phyloP scores from a whole-genome alignment of 2,329 filamentous ascomycete genomes.

The Thermothelomyces thermophilus region DNA sequence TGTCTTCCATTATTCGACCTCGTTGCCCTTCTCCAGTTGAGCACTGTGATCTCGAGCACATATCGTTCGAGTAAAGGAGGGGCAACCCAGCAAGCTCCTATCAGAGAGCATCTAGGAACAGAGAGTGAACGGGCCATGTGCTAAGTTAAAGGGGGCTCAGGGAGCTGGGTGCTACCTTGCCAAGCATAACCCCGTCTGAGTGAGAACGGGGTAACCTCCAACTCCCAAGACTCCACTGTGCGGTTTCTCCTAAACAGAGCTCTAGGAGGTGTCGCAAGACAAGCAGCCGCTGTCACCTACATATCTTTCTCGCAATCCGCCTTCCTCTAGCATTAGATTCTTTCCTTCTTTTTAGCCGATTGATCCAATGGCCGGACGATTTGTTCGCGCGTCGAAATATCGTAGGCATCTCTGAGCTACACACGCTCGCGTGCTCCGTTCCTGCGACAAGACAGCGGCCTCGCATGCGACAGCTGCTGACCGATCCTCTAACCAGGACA shows the following conservation, averaged over 20 bases:
- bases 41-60: no score
- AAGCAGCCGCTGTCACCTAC: not conserved
- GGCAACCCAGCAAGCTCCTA: conserved; percentile 8
- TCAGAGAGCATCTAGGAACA: conserved; percentile 8
- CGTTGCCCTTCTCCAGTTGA: no score
- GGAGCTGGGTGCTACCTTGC: conserved; percentile 5
- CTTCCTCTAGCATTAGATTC: not conserved
- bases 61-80: not conserved
- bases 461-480: conserved; percentile 27
- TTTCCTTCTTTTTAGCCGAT: conserved; percentile 3
- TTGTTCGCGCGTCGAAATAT: conserved; percentile 63
- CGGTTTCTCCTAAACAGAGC: conserved; percentile 2
- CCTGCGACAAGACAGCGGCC: conserved; percentile 2
- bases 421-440: conserved; percentile 7
- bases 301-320: not conserved
- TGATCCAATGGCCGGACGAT: conserved; percentile 52
- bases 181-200: not conserved
- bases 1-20: no score
- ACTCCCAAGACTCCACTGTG: not conserved
- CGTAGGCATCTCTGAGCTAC: conserved; percentile 40
- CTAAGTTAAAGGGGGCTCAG: no score
- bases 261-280: not conserved
- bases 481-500: conserved; percentile 59
- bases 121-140: conserved; percentile 9
- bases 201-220: conserved; percentile 2